phyloP scores from a whole-genome alignment of 257 asterid species.

The Lycium barbarum region DNA sequence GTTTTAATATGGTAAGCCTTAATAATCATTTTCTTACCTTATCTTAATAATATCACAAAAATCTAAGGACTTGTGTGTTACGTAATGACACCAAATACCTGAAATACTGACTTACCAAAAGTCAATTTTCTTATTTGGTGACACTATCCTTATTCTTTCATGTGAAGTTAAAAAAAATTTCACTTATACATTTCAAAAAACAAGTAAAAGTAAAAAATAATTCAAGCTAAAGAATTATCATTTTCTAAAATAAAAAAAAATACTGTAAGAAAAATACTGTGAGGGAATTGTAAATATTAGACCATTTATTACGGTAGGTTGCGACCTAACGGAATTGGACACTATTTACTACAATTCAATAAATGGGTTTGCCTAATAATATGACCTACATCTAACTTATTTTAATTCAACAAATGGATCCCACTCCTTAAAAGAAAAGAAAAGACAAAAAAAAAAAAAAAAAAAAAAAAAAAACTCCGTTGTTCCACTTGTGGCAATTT shows the following conservation, averaged over 20 bases:
- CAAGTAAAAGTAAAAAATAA: too few species aligned
- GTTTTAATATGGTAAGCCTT: background rate
- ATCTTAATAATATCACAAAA: too few species aligned
- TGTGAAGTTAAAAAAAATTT: too few species aligned
- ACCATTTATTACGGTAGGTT: constrained; percentile 83
- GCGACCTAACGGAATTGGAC: constrained; percentile 70
- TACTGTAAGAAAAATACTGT: background rate
- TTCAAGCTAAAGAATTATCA: background rate
- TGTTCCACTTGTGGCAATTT: constrained; percentile 34
- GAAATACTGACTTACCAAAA: too few species aligned
- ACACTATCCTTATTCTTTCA: background rate
- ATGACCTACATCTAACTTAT: constrained; percentile 69
- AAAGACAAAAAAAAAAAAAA: constrained; percentile 1
- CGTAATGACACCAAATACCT: too few species aligned
- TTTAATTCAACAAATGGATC: constrained; percentile 65
- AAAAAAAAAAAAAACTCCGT: constrained; percentile 20
- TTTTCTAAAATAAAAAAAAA: background rate
- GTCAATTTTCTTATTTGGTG: background rate
- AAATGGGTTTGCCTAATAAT: constrained; percentile 77
- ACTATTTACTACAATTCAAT: constrained; percentile 75
- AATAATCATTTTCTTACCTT: too few species aligned
- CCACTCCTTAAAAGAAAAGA: constrained; percentile 44
- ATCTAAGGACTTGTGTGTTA: too few species aligned
- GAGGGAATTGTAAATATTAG: constrained; percentile 36
- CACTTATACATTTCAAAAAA: too few species aligned